Evolutionary conservation across 2,329 filamentous ascomycete species (phyloP), one percentile per base, ranked within the genome.

Genomic region (Allantophomopsis lycopodina): DNA sequence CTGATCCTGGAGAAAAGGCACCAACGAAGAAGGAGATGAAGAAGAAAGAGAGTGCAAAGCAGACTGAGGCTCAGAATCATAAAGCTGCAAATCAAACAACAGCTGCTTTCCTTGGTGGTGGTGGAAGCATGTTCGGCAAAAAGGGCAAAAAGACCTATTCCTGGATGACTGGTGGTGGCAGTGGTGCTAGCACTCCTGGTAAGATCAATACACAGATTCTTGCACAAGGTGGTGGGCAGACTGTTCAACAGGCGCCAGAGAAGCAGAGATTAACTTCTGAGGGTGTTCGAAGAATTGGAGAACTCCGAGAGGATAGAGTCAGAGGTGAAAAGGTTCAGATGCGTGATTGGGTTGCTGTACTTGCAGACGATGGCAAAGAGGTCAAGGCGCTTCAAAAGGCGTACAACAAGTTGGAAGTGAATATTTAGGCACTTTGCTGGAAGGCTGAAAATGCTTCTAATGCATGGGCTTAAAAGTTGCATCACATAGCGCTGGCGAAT

Each of bases 1-100:
- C 78, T 1, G 79, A 82, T 40, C 56, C 65, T 1, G 69, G 74
- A 1, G 73, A 77, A 47, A 89, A 87, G 57, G 69, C 76, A 3
- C 69, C 84, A 38, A 83, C 81, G 4, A 95, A 95, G 68, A 95
- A 95, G 62, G 87, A 94, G 57, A 69, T 81, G 55, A 85, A 80
- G 58, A 82, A 79, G 46, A 71, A 81, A 48, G 73, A 77, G n/a
- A 79, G 85, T 43, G 66, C 68, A 3, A 84, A 83, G 50, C 73
- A 79, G 16, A 82, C 77, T 0, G 85, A 93, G 53, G 81, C 81
- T 14, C 79, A 79, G 42, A 83, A 80, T 47, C 86, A 89, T 47
- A 76, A 79, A 16, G 83, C 80, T 46, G 86, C 89, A 18, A 94
- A 95, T 55, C 70, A 77, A 40, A 94, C 88, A 0, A 84, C 84